These are phyloP conservation scores for Globisporangium takayamanum DNA, from an alignment of 352 stramenopile genomes.

Conservation along the genomic window DNA sequence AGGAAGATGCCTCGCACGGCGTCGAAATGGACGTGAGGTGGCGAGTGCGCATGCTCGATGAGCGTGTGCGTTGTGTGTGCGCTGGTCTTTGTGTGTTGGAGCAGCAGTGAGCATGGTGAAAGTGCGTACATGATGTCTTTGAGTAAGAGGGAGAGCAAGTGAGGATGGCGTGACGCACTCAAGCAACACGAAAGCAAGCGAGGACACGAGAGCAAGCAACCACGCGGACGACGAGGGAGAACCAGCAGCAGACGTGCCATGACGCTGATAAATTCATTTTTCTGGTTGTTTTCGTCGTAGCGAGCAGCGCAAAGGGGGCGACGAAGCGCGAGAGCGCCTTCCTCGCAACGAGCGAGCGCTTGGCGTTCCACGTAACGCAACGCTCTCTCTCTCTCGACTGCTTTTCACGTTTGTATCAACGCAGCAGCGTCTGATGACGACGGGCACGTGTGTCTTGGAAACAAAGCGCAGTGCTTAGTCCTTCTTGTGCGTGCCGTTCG, in stretches of 20 bases:
- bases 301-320: neutral
- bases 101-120: no score
- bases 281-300: neutral
- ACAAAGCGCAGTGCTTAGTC: constrained; percentile 29
- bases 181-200: no score
- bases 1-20: no score
- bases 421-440: constrained; percentile 2
- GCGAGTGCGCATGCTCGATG: no score
- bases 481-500: constrained; percentile 61
- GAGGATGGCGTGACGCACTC: no score
- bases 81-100: no score
- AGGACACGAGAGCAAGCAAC: neutral
- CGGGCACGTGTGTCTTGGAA: no score
- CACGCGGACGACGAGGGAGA: neutral
- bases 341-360: neutral
- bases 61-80: no score
- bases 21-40: no score
- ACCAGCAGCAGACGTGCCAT: neutral
- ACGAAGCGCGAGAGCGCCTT: neutral
- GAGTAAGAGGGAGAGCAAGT: no score
- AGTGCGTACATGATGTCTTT: no score
- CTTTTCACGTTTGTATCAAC: constrained; percentile 1
- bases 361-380: neutral
- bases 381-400: neutral
- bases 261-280: constrained; percentile 1